Conservation (phyloP, 805 yeast species). For the Myxozyma melibiosi region DNA sequence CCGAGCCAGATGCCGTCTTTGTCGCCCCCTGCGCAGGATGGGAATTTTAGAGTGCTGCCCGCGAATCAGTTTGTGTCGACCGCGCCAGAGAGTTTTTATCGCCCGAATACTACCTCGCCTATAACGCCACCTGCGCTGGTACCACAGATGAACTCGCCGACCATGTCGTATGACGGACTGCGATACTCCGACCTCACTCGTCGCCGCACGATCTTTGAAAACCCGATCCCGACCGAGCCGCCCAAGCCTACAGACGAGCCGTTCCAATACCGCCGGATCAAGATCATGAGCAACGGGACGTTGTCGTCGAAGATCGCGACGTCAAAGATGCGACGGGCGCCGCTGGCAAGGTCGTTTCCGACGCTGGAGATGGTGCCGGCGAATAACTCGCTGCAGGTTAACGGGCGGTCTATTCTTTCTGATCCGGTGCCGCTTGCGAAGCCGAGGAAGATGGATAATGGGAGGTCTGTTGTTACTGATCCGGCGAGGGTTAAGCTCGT, state of each 20-base stretch:
- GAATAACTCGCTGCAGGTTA: slow-evolving; percentile 9
- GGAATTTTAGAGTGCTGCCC: background rate
- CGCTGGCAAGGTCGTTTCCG: too few relatives aligned
- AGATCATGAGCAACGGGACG: background rate
- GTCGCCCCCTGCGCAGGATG: background rate
- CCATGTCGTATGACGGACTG: background rate
- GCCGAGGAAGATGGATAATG: too few relatives aligned
- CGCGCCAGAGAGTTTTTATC: background rate
- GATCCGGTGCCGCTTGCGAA: slow-evolving; percentile 13
- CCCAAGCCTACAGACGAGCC: slow-evolving; percentile 10
- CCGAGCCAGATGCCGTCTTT: too few relatives aligned
- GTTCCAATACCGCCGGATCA: background rate
- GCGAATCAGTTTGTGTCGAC: slow-evolving; percentile 5
- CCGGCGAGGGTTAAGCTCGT: too few relatives aligned
- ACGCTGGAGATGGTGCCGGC: too few relatives aligned
- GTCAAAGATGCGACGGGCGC: background rate
- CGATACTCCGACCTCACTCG: slow-evolving; percentile 1
- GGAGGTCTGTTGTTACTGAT: too few relatives aligned
- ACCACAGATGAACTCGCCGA: background rate
- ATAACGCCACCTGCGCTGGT: too few relatives aligned
- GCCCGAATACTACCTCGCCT: background rate
- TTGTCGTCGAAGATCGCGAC: background rate
- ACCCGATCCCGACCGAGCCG: slow-evolving; percentile 1
- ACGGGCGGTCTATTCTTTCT: slow-evolving; percentile 16
- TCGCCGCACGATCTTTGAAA: slow-evolving; percentile 13